Evolutionary conservation across 2,329 filamentous ascomycete species (phyloP), one percentile per base, ranked within the genome.

Genomic region (Scedosporium dehoogii): DNA sequence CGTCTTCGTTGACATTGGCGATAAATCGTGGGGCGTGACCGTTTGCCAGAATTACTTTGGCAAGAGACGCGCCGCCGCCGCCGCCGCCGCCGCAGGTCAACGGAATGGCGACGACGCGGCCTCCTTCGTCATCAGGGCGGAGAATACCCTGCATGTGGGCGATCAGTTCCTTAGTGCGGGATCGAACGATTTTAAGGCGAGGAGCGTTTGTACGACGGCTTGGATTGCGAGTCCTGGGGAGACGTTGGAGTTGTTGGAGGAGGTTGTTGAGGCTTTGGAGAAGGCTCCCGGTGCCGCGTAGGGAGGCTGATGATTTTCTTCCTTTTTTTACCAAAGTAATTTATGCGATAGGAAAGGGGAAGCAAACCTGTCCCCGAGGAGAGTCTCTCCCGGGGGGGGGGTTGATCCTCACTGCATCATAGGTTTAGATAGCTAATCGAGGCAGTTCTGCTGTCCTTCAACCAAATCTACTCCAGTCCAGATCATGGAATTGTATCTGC

Each of bases 1-100:
- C 73, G 92, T 97, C 51, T 99, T 99, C 75, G 92, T 99, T 61
- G 94, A 99, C 73, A 97, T 99, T 70, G 94, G 94, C 62, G 94
- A 99, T 77, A 99, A 99, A 77, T 92, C 88, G 61, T 96, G 92
- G 89, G 94, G 94, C 66, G 94, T 99, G 2, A 82, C 90, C 41
- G 91, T 92, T 3, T 97, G 92, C 72, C 94, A 99, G 77, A 84
- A 87, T 63, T 96, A 91, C 79, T 96, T 97, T 72, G 89, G 89
- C 23, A 61, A 56, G 59, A 56, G 42, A 33, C 85, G 72, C 60
- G 69, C 73, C 21, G 69, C 70, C 6, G 57, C 46, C 16, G 29
- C n/a, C 27, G 29, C n/a, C 27, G 29, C 14, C 4, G 57, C 27
- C 6, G 56, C 33, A 5, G 27, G 57, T 7, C 33, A 18, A 3